Conservation (phyloP, 257 asterid genomes). For the Lithospermum erythrorhizon region DNA sequence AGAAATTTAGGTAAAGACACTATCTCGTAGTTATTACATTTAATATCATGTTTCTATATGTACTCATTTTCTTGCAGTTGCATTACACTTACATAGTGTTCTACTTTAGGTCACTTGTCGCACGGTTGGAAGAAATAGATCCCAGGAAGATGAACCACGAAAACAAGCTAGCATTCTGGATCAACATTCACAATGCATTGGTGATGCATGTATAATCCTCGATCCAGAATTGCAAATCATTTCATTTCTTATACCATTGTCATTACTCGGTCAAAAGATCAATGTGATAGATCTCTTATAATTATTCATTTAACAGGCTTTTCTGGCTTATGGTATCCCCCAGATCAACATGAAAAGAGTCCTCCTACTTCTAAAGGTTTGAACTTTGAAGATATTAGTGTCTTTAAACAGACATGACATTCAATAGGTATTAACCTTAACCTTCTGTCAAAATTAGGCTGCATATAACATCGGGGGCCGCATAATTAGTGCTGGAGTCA, state of each 20-base stretch:
- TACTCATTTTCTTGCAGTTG: background rate
- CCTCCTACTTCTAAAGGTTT: conserved; percentile 83
- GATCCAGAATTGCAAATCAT: background rate
- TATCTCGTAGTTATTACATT: background rate
- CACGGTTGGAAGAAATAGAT: conserved; percentile 71
- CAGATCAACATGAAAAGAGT: conserved; percentile 74
- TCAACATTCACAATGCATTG: conserved; percentile 85
- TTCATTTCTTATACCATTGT: background rate
- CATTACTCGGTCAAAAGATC: background rate
- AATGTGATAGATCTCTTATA: background rate
- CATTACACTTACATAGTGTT: conserved; percentile 8
- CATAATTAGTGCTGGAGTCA: conserved; percentile 76
- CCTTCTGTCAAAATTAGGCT: conserved; percentile 41
- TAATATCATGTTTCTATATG: background rate
- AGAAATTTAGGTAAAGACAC: conserved; percentile 54
- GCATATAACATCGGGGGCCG: conserved; percentile 93
- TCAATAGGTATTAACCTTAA: conserved; percentile 17
- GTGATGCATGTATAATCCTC: conserved; percentile 82
- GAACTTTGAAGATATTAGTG: conserved; percentile 2
- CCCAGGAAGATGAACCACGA: conserved; percentile 70
- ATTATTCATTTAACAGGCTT: conserved; percentile 43
- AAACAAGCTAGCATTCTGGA: conserved; percentile 97
- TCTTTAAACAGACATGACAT: background rate
- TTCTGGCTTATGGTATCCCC: conserved; percentile 87
- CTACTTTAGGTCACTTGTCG: conserved; percentile 63